A percentile compares a stretch with the other conserved stretches of the same genome.
These are phyloP conservation scores for Alternaria angustiovoidea DNA, from an alignment of 2,329 filamentous ascomycete species.

Conservation along the genomic window DNA sequence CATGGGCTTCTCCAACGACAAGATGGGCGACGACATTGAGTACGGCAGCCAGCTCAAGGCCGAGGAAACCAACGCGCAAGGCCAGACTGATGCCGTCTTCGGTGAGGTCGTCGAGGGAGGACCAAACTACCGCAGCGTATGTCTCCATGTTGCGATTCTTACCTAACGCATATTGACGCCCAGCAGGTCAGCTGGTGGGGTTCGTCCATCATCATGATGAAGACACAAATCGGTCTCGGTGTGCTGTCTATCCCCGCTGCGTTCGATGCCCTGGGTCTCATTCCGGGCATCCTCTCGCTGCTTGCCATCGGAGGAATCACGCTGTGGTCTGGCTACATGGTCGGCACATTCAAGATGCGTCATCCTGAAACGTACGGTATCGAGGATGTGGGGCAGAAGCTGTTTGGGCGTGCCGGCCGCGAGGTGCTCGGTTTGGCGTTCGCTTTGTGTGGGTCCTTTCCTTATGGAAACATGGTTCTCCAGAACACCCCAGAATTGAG, in stretches of 20 bases:
- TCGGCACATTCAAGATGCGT: constrained; percentile 62
- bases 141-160: constrained; percentile 9
- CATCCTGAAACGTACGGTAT: constrained; percentile 66
- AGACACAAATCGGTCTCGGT: constrained; percentile 46
- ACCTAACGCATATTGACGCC: constrained; percentile 5
- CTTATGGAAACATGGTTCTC: constrained; percentile 9
- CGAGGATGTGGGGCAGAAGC: constrained; percentile 63
- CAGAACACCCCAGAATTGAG: constrained; percentile 23
- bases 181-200: constrained; percentile 38
- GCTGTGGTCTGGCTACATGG: constrained; percentile 59
- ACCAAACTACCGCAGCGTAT: constrained; percentile 64
- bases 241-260: constrained; percentile 60
- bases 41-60: constrained; percentile 12
- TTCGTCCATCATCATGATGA: constrained; percentile 40
- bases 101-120: constrained; percentile 57
- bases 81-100: constrained; percentile 53
- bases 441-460: constrained; percentile 45
- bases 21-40: constrained; percentile 10
- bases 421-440: constrained; percentile 54
- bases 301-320: constrained; percentile 54
- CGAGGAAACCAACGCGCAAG: constrained; percentile 12
- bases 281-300: constrained; percentile 60
- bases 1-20: constrained; percentile 11
- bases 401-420: constrained; percentile 62
- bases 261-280: constrained; percentile 57